Evolutionary conservation across 106 monocot species (phyloP).

Genomic region (Platanthera zijinensis): DNA sequence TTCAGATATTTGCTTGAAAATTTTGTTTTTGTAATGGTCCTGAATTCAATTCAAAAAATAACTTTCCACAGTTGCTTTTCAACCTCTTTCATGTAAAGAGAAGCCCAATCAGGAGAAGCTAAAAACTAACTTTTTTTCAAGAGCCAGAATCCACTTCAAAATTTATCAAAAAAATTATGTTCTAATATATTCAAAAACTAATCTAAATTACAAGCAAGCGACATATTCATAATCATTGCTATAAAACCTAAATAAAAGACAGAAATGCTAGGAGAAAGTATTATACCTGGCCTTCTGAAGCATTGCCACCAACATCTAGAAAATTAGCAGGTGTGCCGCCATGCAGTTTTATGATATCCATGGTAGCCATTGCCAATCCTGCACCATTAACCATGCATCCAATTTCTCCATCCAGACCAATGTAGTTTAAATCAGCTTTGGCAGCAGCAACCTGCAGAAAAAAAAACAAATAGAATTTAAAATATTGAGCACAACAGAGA

Average conservation of each 20-base stretch:
- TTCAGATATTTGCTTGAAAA: no score
- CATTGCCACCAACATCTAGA: conserved; percentile 90
- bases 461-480: background rate
- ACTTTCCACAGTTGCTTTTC: background rate
- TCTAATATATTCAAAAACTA: background rate
- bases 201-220: background rate
- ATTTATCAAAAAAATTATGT: background rate
- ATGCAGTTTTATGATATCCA: conserved; percentile 97
- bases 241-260: background rate
- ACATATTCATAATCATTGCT: background rate
- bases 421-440: conserved; percentile 68
- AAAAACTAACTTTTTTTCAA: background rate
- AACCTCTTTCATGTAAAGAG: background rate
- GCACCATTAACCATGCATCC: conserved; percentile 99
- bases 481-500: background rate
- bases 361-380: conserved; percentile 96
- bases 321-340: conserved; percentile 99
- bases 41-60: background rate
- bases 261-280: background rate
- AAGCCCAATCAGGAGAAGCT: background rate
- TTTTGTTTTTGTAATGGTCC: no score
- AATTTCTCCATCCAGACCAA: conserved; percentile 90
- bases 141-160: background rate
- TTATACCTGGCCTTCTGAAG: conserved; percentile 87
- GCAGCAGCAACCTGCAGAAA: conserved; percentile 67